Evolutionary conservation across 345 rosid genomes (phyloP).

Genomic region (Eucalyptus polybractea): DNA sequence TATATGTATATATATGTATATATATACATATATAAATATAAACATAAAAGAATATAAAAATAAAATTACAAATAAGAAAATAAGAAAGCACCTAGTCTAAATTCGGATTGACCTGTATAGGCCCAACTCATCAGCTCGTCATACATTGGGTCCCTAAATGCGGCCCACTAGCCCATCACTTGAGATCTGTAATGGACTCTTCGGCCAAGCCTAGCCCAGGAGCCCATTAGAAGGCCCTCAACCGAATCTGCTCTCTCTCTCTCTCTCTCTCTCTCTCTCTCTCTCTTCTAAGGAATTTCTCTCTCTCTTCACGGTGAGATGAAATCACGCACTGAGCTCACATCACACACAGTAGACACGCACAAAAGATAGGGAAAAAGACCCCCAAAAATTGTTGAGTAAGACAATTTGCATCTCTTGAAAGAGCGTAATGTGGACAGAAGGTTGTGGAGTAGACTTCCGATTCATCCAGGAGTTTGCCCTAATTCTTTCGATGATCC

Average conservation of each 20-base stretch:
- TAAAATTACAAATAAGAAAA: background rate
- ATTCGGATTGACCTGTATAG: background rate
- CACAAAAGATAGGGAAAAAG: too few relatives aligned
- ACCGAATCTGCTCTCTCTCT: background rate
- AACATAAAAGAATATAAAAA: background rate
- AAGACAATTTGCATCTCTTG: too few relatives aligned
- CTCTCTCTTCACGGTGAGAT: too few relatives aligned
- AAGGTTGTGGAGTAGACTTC: background rate
- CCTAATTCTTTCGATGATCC: rapidly evolving
- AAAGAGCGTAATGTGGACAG: background rate
- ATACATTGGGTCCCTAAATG: background rate
- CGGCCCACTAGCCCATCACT: background rate
- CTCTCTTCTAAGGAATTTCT: too few relatives aligned
- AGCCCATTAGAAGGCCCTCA: background rate
- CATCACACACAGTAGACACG: too few relatives aligned
- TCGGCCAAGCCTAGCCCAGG: background rate
- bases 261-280: background rate
- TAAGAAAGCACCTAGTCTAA: background rate
- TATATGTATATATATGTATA: too few relatives aligned
- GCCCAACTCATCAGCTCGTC: background rate
- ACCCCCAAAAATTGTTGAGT: too few relatives aligned
- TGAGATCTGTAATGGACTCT: background rate
- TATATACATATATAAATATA: background rate
- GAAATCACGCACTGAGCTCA: too few relatives aligned
- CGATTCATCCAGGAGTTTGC: background rate